A percentile compares a stretch with the other conserved stretches of the same genome.
These are phyloP conservation scores for Ogataea minuta DNA, from an alignment of 805 yeast species.

Conservation along the genomic window DNA sequence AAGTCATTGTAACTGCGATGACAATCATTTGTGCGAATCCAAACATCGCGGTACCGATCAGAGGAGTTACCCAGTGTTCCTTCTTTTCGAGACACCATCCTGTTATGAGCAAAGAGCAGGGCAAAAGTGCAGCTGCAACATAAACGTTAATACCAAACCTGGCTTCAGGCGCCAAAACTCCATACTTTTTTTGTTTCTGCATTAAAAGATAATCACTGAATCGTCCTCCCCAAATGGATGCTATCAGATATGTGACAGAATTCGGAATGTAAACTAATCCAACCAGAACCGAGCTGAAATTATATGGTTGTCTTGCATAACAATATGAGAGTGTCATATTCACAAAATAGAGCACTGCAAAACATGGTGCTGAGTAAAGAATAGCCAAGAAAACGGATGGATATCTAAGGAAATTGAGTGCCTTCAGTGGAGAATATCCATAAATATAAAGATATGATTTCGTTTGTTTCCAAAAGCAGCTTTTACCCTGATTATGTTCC, in stretches of 20 bases:
- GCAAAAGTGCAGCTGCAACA: slow-evolving; percentile 59
- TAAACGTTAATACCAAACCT: slow-evolving; percentile 74
- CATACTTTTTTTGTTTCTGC: slow-evolving; percentile 53
- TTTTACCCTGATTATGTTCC: no score
- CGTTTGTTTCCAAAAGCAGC: slow-evolving; percentile 23
- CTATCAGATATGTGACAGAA: slow-evolving; percentile 71
- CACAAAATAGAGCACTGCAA: slow-evolving; percentile 66
- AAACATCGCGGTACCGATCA: slow-evolving; percentile 76
- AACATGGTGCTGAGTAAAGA: slow-evolving; percentile 66
- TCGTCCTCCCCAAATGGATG: slow-evolving; percentile 76
- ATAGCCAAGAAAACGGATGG: slow-evolving; percentile 76
- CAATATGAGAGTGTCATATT: slow-evolving; percentile 69
- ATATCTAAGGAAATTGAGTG: slow-evolving; percentile 57
- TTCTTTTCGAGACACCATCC: slow-evolving; percentile 79
- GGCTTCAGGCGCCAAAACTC: slow-evolving; percentile 70
- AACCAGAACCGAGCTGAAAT: slow-evolving; percentile 59
- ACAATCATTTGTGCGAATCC: slow-evolving; percentile 84
- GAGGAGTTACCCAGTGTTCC: slow-evolving; percentile 73
- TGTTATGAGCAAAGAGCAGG: slow-evolving; percentile 64
- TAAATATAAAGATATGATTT: slow-evolving; percentile 43
- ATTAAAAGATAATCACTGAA: slow-evolving; percentile 68
- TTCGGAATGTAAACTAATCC: slow-evolving; percentile 84
- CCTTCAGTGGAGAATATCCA: slow-evolving; percentile 56
- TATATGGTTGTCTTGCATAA: slow-evolving; percentile 65
- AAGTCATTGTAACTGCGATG: slow-evolving; percentile 78